These are phyloP conservation scores for Tremellales sp. DNA, from an alignment of 1,284 basidiomycete species.

Conservation along the genomic window DNA sequence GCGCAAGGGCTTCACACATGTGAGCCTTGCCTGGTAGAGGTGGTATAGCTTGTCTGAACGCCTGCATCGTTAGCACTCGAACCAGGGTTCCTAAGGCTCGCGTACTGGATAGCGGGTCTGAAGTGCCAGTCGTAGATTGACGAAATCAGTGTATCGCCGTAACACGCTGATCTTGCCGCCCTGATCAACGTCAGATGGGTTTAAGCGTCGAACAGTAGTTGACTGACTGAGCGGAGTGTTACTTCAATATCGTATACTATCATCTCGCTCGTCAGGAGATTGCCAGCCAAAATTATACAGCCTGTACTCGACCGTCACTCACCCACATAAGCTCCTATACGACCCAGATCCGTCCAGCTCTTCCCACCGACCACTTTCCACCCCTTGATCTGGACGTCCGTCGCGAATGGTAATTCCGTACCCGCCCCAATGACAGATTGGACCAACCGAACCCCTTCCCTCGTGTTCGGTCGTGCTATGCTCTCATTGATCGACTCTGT, in stretches of 20 bases:
- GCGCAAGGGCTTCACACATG: conserved; percentile 22
- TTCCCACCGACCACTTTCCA: conserved; percentile 42
- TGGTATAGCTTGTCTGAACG: conserved; percentile 33
- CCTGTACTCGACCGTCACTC: conserved; percentile 7
- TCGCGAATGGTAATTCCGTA: conserved; percentile 22
- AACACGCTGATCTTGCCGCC: conserved; percentile 33
- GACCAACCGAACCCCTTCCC: neutral
- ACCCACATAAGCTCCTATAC: conserved; percentile 45
- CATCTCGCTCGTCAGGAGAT: neutral
- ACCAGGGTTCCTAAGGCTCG: conserved; percentile 3
- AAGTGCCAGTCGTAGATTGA: conserved; percentile 25
- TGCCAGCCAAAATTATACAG: neutral
- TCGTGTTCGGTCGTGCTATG: no score
- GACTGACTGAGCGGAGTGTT: conserved; percentile 18
- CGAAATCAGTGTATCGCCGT: conserved; percentile 42
- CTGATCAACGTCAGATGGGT: conserved; percentile 5
- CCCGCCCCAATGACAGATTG: neutral
- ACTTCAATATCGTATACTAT: conserved; percentile 46
- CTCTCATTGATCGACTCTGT: neutral
- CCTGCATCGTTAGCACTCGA: conserved; percentile 14
- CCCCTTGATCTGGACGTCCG: conserved; percentile 32
- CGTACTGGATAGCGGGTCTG: conserved; percentile 26
- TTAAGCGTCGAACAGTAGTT: neutral
- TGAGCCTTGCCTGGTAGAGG: conserved; percentile 41
- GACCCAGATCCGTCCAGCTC: conserved; percentile 30